These are phyloP conservation scores for Rhynchospora breviuscula DNA, from an alignment of 176 grass and related monocot genomes.

Conservation along the genomic window DNA sequence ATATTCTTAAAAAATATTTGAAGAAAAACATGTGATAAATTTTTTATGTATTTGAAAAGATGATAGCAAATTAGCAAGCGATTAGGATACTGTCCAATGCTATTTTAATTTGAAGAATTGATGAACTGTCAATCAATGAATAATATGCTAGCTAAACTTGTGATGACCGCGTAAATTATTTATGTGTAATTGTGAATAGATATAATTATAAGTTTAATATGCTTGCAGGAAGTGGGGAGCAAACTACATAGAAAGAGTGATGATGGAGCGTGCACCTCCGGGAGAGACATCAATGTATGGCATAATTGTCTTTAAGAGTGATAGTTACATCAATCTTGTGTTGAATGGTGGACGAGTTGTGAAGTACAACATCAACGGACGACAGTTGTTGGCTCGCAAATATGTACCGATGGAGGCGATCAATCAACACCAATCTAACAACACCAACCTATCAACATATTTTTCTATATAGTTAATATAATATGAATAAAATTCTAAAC, in stretches of 20 bases:
- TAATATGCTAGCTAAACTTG: background rate
- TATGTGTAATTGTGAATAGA: background rate
- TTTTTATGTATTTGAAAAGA: no score
- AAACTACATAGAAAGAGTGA: conserved; percentile 46
- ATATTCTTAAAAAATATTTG: background rate
- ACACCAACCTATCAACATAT: background rate
- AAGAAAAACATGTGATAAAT: background rate
- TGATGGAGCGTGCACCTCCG: conserved; percentile 42
- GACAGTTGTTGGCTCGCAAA: conserved; percentile 57
- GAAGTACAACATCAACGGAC: conserved; percentile 53
- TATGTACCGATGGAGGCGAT: conserved; percentile 32
- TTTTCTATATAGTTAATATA: background rate
- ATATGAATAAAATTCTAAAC: background rate
- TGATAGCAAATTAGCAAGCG: background rate
- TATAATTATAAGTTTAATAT: background rate
- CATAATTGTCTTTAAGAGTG: conserved; percentile 34
- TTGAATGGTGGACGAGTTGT: conserved; percentile 35
- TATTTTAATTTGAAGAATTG: no score
- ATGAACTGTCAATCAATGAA: no score
- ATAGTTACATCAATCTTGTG: conserved; percentile 25
- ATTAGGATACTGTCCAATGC: background rate
- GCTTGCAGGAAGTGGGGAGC: conserved; percentile 46
- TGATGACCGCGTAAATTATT: background rate
- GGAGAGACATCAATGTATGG: conserved; percentile 46
- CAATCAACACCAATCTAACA: background rate